These are phyloP conservation scores for Venturia asperata DNA, from an alignment of 2,329 filamentous ascomycete genomes.

Conservation along the genomic window DNA sequence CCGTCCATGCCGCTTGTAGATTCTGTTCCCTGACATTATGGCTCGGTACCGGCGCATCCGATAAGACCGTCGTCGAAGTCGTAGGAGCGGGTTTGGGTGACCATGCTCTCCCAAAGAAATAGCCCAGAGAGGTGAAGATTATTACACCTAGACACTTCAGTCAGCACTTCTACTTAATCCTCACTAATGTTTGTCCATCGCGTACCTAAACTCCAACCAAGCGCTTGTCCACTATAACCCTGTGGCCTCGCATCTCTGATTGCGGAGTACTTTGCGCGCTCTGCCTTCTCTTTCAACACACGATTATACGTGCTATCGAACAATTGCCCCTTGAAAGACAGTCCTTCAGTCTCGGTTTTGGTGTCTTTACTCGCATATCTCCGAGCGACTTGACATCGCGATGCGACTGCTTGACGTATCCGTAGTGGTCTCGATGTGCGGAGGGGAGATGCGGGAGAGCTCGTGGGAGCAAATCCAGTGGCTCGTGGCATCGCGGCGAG, in stretches of 20 bases:
- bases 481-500: not conserved
- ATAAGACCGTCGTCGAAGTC: constrained; percentile 52
- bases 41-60: constrained; percentile 40
- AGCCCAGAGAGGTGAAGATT: constrained; percentile 46
- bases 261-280: constrained; percentile 45
- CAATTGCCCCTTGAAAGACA: constrained; percentile 50
- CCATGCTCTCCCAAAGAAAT: constrained; percentile 46
- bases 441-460: not conserved
- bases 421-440: constrained; percentile 2
- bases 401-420: not conserved
- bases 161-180: constrained; percentile 24
- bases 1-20: constrained; percentile 57
- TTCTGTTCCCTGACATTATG: constrained; percentile 52
- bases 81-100: constrained; percentile 41
- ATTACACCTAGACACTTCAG: constrained; percentile 39
- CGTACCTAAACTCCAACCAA: not conserved
- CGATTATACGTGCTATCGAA: constrained; percentile 56
- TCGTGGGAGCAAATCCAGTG: not conserved
- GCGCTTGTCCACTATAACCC: constrained; percentile 16
- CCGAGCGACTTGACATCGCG: not conserved
- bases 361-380: constrained; percentile 7
- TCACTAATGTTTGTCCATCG: constrained; percentile 21
- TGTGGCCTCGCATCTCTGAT: constrained; percentile 21
- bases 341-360: not conserved
- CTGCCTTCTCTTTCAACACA: constrained; percentile 50